phyloP scores from a whole-genome alignment of 805 yeast genomes.

The Saturnispora sanitii region DNA sequence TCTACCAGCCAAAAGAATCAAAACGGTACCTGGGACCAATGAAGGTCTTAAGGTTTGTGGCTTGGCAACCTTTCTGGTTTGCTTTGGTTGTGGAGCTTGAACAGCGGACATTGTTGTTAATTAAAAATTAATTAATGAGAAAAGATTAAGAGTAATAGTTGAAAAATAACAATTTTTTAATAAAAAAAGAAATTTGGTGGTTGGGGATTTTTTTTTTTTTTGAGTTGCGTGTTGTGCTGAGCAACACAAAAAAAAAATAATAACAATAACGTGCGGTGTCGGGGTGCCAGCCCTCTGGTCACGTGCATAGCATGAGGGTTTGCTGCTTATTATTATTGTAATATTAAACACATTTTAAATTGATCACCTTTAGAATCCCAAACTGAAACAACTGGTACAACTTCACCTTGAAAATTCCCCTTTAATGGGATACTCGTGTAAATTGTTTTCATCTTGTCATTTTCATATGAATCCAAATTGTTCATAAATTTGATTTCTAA shows the following conservation, averaged over 20 bases:
- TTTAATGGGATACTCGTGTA: slow-evolving; percentile 4
- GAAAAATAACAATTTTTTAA: not conserved
- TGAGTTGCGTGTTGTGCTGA: too few relatives aligned
- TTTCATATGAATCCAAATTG: slow-evolving; percentile 30
- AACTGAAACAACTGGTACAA: slow-evolving; percentile 8
- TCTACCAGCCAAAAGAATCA: slow-evolving; percentile 96
- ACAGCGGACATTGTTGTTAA: slow-evolving; percentile 32
- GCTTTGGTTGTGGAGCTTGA: slow-evolving; percentile 78
- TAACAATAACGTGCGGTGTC: slow-evolving; percentile 1
- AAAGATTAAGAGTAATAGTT: not conserved
- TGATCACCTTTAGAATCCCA: slow-evolving; percentile 1
- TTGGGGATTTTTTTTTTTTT: not conserved
- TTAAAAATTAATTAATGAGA: not conserved
- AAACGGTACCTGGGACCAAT: slow-evolving; percentile 32
- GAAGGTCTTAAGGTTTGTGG: slow-evolving; percentile 92
- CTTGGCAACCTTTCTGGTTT: slow-evolving; percentile 82
- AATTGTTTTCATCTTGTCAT: slow-evolving; percentile 16
- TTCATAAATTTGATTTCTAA: slow-evolving; percentile 36
- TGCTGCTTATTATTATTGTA: not conserved
- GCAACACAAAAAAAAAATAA: not conserved
- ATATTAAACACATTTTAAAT: not conserved
- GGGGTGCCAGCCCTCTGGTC: slow-evolving; percentile 6
- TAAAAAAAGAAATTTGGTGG: not conserved
- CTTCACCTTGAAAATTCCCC: not conserved
- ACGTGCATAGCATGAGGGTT: slow-evolving; percentile 5